These are phyloP conservation scores for Lactuca saligna DNA, from an alignment of 129 eudicot genomes.

Conservation along the genomic window DNA sequence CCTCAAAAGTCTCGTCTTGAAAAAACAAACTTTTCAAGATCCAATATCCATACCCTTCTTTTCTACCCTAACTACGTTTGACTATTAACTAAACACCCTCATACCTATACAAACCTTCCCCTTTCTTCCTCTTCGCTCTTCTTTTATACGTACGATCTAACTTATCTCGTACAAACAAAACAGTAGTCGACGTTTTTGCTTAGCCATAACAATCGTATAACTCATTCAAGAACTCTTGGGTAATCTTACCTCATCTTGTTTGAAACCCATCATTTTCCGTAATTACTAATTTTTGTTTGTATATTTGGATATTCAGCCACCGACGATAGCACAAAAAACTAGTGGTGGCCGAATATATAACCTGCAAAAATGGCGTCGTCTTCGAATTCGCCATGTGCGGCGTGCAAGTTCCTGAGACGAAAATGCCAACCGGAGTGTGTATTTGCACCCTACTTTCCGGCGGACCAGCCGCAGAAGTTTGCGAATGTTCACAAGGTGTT, in stretches of 20 bases:
- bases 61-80: constrained; percentile 20
- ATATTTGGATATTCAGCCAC: not conserved
- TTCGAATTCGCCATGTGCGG: constrained; percentile 85
- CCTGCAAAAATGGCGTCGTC: constrained; percentile 59
- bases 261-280: not conserved
- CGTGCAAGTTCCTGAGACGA: constrained; percentile 81
- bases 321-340: not conserved
- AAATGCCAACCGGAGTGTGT: constrained; percentile 95
- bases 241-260: not conserved
- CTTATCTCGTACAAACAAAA: not conserved
- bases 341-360: not conserved
- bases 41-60: constrained; percentile 47
- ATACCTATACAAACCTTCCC: constrained; percentile 7
- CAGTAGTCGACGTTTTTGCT: not conserved
- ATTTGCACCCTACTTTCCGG: constrained; percentile 87
- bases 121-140: not conserved
- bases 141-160: not conserved
- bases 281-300: not conserved
- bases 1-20: constrained; percentile 47
- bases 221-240: constrained; percentile 12
- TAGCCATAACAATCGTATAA: not conserved
- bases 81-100: constrained; percentile 21
- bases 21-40: constrained; percentile 48
- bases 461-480: constrained; percentile 89
- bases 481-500: constrained; percentile 89